Evolutionary conservation across 371 early-diverging fungal species (phyloP).

Genomic region (Lichtheimia corymbifera): DNA sequence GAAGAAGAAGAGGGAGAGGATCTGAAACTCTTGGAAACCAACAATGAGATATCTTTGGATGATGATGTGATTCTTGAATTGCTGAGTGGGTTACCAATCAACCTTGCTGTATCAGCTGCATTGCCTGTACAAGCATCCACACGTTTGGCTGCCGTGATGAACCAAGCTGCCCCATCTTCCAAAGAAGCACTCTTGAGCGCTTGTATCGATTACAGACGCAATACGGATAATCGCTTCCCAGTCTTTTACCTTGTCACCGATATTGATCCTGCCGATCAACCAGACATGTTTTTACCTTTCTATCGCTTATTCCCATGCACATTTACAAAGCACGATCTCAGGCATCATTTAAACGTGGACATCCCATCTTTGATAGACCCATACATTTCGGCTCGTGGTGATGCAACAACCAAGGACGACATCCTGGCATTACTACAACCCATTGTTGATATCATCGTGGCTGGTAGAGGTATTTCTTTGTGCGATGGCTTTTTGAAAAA

Average conservation of each 20-base stretch:
- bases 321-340: conserved; percentile 26
- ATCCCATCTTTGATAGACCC: conserved; percentile 12
- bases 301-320: conserved; percentile 25
- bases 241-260: conserved; percentile 25
- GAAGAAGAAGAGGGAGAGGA: not conserved
- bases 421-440: conserved; percentile 18
- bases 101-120: conserved; percentile 29
- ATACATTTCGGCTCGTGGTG: not conserved
- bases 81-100: conserved; percentile 31
- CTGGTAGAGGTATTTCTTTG: conserved; percentile 22
- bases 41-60: conserved; percentile 7
- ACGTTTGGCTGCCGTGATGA: conserved; percentile 8
- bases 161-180: not conserved
- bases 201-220: conserved; percentile 25
- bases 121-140: conserved; percentile 23
- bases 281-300: conserved; percentile 1
- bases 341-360: conserved; percentile 16
- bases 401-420: conserved; percentile 9
- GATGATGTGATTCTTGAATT: conserved; percentile 25
- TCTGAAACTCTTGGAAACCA: not conserved
- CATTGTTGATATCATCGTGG: conserved; percentile 29
- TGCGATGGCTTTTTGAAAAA: not conserved
- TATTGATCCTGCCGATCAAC: not conserved
- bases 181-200: conserved; percentile 18
- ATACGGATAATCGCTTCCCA: conserved; percentile 21